Evolutionary conservation across 352 stramenopile genomes (phyloP).

Genomic region (Globisporangium echinulatum): DNA sequence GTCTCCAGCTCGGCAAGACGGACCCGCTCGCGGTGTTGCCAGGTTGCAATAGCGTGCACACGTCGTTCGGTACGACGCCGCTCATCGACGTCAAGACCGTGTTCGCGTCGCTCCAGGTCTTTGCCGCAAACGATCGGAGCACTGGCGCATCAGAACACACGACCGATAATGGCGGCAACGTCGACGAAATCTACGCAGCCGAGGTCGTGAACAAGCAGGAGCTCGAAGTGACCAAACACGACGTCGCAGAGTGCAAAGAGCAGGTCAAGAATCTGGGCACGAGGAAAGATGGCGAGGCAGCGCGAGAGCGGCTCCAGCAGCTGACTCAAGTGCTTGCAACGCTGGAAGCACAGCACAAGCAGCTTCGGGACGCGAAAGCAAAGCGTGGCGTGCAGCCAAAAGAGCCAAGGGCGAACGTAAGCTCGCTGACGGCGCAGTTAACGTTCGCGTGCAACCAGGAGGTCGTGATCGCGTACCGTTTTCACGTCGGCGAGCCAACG

Average conservation of each 20-base stretch:
- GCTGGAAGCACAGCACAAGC: neutral
- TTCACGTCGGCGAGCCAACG: slow-evolving; percentile 18
- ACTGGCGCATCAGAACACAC: slow-evolving; percentile 10
- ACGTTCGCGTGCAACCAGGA: slow-evolving; percentile 11
- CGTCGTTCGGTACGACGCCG: slow-evolving; percentile 45
- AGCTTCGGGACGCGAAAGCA: neutral
- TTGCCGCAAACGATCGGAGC: slow-evolving; percentile 17
- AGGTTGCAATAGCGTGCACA: slow-evolving; percentile 48
- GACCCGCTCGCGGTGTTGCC: slow-evolving; percentile 28
- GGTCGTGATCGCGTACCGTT: slow-evolving; percentile 30
- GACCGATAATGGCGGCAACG: slow-evolving; percentile 16
- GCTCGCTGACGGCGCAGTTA: neutral
- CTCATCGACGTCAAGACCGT: slow-evolving; percentile 48
- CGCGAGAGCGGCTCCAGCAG: slow-evolving; percentile 15
- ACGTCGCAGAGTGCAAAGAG: slow-evolving; percentile 12
- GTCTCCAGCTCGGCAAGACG: slow-evolving; percentile 23
- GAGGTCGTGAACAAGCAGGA: slow-evolving; percentile 27
- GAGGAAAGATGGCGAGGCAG: slow-evolving; percentile 10
- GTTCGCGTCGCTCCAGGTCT: slow-evolving; percentile 29
- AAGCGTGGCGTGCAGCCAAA: neutral
- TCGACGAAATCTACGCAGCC: slow-evolving; percentile 18
- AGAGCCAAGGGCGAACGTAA: neutral
- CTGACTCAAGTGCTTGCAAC: slow-evolving; percentile 7
- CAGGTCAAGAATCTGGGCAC: slow-evolving; percentile 10
- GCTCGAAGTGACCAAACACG: slow-evolving; percentile 22